Percentiles rank a stretch among this genome's conserved stretches.
Evolutionary conservation across 2,329 filamentous ascomycete genomes (phyloP).

Genomic region (Ascochyta viciae-villosae): DNA sequence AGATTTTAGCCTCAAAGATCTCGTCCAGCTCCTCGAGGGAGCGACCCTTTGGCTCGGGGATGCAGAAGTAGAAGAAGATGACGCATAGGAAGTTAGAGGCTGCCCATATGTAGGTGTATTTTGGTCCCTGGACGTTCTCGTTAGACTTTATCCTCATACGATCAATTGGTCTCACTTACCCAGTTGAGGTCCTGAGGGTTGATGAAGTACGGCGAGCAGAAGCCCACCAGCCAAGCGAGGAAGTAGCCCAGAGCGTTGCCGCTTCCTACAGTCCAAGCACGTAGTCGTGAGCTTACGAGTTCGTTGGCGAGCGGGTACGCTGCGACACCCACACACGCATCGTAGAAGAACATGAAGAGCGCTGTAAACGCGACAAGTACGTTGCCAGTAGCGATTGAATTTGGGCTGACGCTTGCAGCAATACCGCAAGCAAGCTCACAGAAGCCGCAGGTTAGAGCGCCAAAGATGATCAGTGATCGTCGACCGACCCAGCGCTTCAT

Average conservation of each 20-base stretch:
- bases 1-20: slow-evolving; percentile 34
- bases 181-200: slow-evolving; percentile 48
- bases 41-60: slow-evolving; percentile 56
- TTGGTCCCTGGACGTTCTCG: slow-evolving; percentile 21
- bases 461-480: slow-evolving; percentile 57
- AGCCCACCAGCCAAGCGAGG: slow-evolving; percentile 46
- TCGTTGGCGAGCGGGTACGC: slow-evolving; percentile 43
- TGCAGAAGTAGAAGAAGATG: slow-evolving; percentile 66
- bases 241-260: slow-evolving; percentile 46
- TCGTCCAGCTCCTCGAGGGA: slow-evolving; percentile 40
- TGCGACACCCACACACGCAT: slow-evolving; percentile 43
- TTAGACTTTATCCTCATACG: neutral
- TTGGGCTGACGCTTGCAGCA: slow-evolving; percentile 32
- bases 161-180: slow-evolving; percentile 35
- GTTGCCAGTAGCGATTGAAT: slow-evolving; percentile 31
- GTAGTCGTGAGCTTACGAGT: slow-evolving; percentile 41
- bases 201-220: slow-evolving; percentile 51
- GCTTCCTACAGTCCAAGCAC: slow-evolving; percentile 47
- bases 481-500: slow-evolving; percentile 58
- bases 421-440: slow-evolving; percentile 57
- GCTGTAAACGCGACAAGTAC: slow-evolving; percentile 45
- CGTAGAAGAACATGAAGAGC: slow-evolving; percentile 48
- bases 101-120: slow-evolving; percentile 37
- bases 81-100: slow-evolving; percentile 55
- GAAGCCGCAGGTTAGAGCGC: slow-evolving; percentile 53